Evolutionary conservation across 2,329 filamentous ascomycete species (phyloP), one percentile per base, ranked within the genome.

Genomic region (Pseudogymnoascus sp.): DNA sequence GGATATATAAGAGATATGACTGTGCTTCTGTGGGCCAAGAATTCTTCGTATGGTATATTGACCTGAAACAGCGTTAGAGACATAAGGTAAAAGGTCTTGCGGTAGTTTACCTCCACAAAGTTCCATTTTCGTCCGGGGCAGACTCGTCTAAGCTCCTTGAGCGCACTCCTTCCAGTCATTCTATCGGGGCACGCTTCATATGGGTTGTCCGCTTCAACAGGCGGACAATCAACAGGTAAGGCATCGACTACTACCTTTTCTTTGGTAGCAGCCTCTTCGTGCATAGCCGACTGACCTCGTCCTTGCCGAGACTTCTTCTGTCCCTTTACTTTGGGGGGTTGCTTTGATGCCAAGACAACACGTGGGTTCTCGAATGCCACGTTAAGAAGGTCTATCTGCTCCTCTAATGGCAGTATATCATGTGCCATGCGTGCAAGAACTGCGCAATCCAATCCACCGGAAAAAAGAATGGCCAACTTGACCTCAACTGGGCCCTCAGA

Each of bases 331-430:
- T 67, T 73, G 70, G 68, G 60, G 31, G 65, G 70, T 63, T 73
- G 77, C 18, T 77, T 77, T 10, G 82, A 75, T 45, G 83, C 79
- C 2, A 80, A 85, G 63, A 81, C 86, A 66, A 87, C 84, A 33
- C 90, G 83, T 0, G 92, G 93, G 67, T 99, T 99, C 73, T 99
- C 90, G 70, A 99, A 99, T 0, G 93, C 94, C 52, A 99, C 93
- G 67, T 99, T 99, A 65, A 99, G 81, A 7, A 99, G 79, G 71
- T 97, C 94, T 64, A 99, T 86, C 1, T 82, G 78, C 69, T 95
- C 87, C 3, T 80, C 74, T 0, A 71, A 12, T 0, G 89, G 88
- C 1, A 97, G 72, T 2, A 95, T 74, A 10, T 96, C 88, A 71
- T 96, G 89, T 9, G 83, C 80, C 25, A 97, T 75, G 45, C 92